phyloP scores from a whole-genome alignment of 2,329 filamentous ascomycete species.

The Metarhizium album region DNA sequence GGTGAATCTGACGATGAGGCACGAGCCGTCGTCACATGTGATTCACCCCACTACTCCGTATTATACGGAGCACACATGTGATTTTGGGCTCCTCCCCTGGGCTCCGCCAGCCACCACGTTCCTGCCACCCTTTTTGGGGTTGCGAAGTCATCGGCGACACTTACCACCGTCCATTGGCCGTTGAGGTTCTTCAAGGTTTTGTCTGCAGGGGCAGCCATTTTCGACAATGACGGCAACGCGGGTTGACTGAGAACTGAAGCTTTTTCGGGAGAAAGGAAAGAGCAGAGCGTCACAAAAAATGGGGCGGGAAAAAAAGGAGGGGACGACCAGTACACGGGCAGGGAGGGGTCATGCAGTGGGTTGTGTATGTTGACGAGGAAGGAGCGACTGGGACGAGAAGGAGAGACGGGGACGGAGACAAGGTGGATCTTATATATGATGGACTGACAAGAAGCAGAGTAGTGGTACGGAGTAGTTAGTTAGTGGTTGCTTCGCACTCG shows the following conservation, averaged over 20 bases:
- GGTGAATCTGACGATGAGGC: background rate
- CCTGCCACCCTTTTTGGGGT: background rate
- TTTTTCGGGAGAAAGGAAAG: background rate
- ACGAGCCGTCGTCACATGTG: background rate
- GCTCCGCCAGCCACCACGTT: background rate
- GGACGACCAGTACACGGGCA: background rate
- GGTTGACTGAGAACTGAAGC: background rate
- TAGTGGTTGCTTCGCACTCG: background rate
- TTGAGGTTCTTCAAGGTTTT: conserved; percentile 58
- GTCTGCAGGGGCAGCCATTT: conserved; percentile 61
- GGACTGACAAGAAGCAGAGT: background rate
- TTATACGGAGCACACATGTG: background rate
- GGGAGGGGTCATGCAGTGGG: background rate
- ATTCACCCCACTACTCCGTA: background rate
- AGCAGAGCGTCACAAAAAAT: background rate
- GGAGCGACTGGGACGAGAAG: background rate
- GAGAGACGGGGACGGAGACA: background rate
- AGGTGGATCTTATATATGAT: background rate
- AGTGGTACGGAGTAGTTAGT: background rate
- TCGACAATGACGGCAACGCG: background rate
- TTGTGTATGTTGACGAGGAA: background rate
- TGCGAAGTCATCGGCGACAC: conserved; percentile 14
- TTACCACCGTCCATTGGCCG: conserved; percentile 61
- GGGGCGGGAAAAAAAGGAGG: background rate
- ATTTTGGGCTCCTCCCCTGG: background rate